phyloP scores from a whole-genome alignment of 306 rosid species.

The Macrotyloma uniflorum region DNA sequence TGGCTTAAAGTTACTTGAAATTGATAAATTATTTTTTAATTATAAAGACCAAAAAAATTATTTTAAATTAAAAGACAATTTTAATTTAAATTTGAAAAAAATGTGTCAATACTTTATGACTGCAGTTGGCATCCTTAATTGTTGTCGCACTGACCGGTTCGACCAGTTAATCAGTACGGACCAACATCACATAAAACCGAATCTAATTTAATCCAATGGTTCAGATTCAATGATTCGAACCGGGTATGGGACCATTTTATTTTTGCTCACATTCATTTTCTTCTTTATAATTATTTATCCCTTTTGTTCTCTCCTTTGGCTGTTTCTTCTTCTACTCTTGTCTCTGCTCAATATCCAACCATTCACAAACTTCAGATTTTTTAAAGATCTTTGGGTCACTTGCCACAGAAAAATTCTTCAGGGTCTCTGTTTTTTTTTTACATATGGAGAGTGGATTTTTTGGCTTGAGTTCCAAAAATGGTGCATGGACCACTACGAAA shows the following conservation, averaged over 20 bases:
- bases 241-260: not conserved
- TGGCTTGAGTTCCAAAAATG: conserved; percentile 59
- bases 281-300: not conserved
- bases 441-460: conserved; percentile 78
- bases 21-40: too few species aligned
- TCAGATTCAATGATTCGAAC: not conserved
- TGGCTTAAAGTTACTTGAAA: not conserved
- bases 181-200: not conserved
- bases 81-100: too few species aligned
- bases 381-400: not conserved
- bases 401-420: not conserved
- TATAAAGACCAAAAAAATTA: too few species aligned
- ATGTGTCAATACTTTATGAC: too few species aligned
- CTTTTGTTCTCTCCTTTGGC: not conserved
- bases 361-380: not conserved
- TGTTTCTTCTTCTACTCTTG: not conserved
- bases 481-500: conserved; percentile 30
- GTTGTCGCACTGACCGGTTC: conserved; percentile 23
- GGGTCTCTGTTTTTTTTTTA: conserved; percentile 31
- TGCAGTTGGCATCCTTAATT: too few species aligned
- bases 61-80: too few species aligned
- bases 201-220: conserved; percentile 49
- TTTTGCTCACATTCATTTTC: not conserved
- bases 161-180: conserved; percentile 28
- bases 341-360: conserved; percentile 16